Evolutionary conservation across 495 filamentous ascomycete genomes (phyloP), one percentile per base, ranked within the genome.

Genomic region (Rhizodiscina lignyota): DNA sequence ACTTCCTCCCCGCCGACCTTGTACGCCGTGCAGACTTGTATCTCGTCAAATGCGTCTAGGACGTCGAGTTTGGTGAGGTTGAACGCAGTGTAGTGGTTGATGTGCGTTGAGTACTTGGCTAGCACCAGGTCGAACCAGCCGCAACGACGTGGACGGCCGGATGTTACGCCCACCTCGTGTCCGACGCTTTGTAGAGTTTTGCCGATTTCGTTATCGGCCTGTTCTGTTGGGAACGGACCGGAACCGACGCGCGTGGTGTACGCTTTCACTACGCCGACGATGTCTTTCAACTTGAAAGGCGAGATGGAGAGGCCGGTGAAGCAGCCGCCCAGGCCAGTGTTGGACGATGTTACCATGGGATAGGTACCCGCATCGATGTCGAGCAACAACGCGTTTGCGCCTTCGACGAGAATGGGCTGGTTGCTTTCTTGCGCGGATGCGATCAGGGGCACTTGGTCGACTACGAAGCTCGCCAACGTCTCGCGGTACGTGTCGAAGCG

Each of bases 41-140:
- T 74, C 50, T 77, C 73, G 20, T 73, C 62, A 53, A 93, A 83
- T 29, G 70, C 74, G 51, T 93, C 85, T 8, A 94, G 69, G 15
- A 94, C 66, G 52, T 91, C 83, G 37, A 91, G 75, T 53, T 86
- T 94, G 40, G 84, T 94, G 24, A 94, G 59, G 64, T 93, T 92
- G 31, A 91, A 57, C 12, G 53, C 30, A n/a, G 55, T 57, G 44
- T 60, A 60, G 43, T 53, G 48, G 40, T 60, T 60, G 38, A 50
- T 44, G 29, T 34, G 39, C 40, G 48, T 39, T 27, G 24, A 82
- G 64, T 85, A 84, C 46, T 81, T 78, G 38, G 80, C 54, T 12
- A 89, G 63, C n/a, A 86, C 77, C 4, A 94, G 67, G 50, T 94
- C 84, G 26, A 93, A 67, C 83, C 81, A 92, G 19, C 85, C 86